Evolutionary conservation across 768 basidiomycete genomes (phyloP), one percentile per base, ranked within the genome.

Genomic region (Rhodosporidiobolus odoratus): DNA sequence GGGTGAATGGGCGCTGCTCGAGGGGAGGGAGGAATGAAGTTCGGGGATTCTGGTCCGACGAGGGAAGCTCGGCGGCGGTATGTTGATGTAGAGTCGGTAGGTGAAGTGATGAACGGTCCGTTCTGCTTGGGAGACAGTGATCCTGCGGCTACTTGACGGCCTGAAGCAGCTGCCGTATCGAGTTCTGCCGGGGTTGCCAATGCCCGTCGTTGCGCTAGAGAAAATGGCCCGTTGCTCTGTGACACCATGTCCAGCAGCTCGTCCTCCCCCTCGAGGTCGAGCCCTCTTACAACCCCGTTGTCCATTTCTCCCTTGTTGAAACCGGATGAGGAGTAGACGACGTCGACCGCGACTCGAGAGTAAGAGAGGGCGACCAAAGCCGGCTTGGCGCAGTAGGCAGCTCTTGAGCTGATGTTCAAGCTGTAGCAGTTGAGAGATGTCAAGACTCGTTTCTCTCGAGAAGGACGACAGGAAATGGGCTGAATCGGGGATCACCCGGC

Each of bases 1-100:
- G 54, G 54, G 7, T 38, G 3, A 3, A 27, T 3, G 38, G n/a
- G 12, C 6, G 57, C 25, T 30, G 30, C 4, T 32, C 12, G 25
- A 4, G 57, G 57, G 12, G 57, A 58, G 13, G 37, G 57, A 3
- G 57, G 57, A 15, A 40, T 3, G 35, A 57, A 41, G 38, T 3
- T 23, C 15, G 57, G 57, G 13, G 57, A 58, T 23, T 58, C 57
- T 23, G 57, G 57, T n/a, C 41, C 57, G 57, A 40, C 57, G 57
- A 58, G 37, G 6, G 57, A 58, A 16, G 57, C 21, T 25, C 57
- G 57, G 10, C 57, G 37, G 3, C 57, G 37, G 21, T 40, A 25
- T 25, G 25, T 16, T 7, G 57, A 58, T 3, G 38, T 3, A 4
- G 37, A 27, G 23, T 4, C 23, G 3, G 38, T n/a, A 10, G 23